These are phyloP conservation scores for Magnolia officinalis DNA, from an alignment of 164 flowering plant genomes.

Conservation along the genomic window DNA sequence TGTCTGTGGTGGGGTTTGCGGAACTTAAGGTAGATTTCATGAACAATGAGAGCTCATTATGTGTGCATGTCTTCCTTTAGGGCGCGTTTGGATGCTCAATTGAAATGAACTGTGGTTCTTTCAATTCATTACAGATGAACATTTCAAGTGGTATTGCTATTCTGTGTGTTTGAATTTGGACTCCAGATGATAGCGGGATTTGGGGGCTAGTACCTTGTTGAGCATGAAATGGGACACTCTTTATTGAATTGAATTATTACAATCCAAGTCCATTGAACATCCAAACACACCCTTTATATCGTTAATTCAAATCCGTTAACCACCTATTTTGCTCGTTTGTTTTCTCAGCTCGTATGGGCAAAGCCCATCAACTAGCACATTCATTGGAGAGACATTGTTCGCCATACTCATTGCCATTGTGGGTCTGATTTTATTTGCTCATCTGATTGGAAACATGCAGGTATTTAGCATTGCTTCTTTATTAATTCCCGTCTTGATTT, in stretches of 20 bases:
- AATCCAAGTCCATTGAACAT: too few species aligned
- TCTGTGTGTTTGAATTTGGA: too few species aligned
- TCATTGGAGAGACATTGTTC: conserved; percentile 79
- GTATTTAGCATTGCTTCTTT: conserved; percentile 31
- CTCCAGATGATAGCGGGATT: too few species aligned
- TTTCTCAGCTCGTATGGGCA: conserved; percentile 83
- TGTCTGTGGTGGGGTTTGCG: conserved; percentile 99
- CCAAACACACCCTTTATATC: neutral
- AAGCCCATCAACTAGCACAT: conserved; percentile 71
- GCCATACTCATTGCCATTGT: conserved; percentile 79
- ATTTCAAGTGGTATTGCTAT: too few species aligned
- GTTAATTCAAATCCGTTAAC: neutral
- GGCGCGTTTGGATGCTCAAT: neutral
- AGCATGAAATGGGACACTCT: too few species aligned
- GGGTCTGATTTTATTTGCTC: conserved; percentile 90
- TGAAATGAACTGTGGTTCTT: neutral
- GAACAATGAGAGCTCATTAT: neutral
- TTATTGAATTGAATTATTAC: too few species aligned
- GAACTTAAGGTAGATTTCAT: conserved; percentile 61
- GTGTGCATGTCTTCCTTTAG: neutral
- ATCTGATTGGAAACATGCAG: conserved; percentile 97
- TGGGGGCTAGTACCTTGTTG: too few species aligned
- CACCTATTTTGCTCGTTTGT: neutral
- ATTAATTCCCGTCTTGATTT: neutral
- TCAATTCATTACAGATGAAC: too few species aligned